A percentile compares a stretch with the other conserved stretches of the same genome.
Evolutionary conservation across 768 basidiomycete genomes (phyloP).

Genomic region (Boletus rubropictus): DNA sequence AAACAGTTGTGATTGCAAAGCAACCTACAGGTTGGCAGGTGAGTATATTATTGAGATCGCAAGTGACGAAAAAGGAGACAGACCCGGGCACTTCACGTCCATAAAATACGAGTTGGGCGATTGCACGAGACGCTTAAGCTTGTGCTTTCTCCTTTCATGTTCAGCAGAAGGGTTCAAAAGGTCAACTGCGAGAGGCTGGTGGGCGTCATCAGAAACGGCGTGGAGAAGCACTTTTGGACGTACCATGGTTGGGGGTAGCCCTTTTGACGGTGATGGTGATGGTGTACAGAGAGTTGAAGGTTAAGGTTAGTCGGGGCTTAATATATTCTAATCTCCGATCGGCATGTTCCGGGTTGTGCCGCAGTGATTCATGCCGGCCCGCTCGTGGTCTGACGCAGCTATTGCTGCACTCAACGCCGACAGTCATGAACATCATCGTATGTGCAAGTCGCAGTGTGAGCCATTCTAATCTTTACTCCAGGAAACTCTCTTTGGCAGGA

Average conservation of each 20-base stretch:
- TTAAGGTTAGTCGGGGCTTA: slow-evolving; percentile 22
- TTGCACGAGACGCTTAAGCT: slow-evolving; percentile 99
- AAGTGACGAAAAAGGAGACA: slow-evolving; percentile 22
- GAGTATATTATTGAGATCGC: neutral
- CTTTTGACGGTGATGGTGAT: slow-evolving; percentile 21
- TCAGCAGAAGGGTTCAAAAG: slow-evolving; percentile 93
- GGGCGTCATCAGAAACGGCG: slow-evolving; percentile 5
- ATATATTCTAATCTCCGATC: slow-evolving; percentile 15
- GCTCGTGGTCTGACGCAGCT: slow-evolving; percentile 2
- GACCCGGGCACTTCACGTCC: slow-evolving; percentile 99
- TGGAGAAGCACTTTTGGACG: neutral
- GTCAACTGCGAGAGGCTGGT: slow-evolving; percentile 91
- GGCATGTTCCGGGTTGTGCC: slow-evolving; percentile 10
- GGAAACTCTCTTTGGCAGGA: slow-evolving; percentile 94
- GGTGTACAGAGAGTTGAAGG: slow-evolving; percentile 18
- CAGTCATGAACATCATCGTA: slow-evolving; percentile 76
- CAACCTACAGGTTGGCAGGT: slow-evolving; percentile 53
- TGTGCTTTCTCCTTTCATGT: slow-evolving; percentile 86
- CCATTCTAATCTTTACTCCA: slow-evolving; percentile 31
- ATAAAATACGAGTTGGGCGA: slow-evolving; percentile 99
- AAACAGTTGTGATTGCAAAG: slow-evolving; percentile 94
- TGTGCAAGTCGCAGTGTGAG: neutral
- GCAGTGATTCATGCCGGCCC: neutral
- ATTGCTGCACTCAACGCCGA: slow-evolving; percentile 13
- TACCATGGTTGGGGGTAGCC: slow-evolving; percentile 16